phyloP scores from a whole-genome alignment of 2,329 filamentous ascomycete genomes.

The Nigrograna mackinnonii region DNA sequence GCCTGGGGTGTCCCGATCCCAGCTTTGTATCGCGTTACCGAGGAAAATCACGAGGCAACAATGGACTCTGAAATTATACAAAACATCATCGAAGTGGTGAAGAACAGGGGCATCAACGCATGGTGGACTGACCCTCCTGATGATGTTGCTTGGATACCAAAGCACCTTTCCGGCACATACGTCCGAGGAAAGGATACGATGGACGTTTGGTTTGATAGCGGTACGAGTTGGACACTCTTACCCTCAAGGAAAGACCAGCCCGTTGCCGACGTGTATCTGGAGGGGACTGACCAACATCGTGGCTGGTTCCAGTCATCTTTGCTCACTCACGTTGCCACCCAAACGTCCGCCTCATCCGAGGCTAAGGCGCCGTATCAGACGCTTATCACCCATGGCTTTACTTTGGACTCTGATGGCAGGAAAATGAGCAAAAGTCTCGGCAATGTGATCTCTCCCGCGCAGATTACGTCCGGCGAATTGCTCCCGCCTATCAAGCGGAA shows the following conservation, averaged over 20 bases:
- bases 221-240: conserved; percentile 78
- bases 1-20: conserved; percentile 98
- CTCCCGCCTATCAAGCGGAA: conserved; percentile 70
- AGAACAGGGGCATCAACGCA: conserved; percentile 79
- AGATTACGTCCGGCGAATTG: conserved; percentile 85
- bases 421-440: conserved; percentile 99
- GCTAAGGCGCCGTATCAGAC: conserved; percentile 75
- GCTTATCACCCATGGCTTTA: conserved; percentile 95
- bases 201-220: conserved; percentile 99
- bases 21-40: conserved; percentile 73
- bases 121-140: conserved; percentile 88
- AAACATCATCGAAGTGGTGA: conserved; percentile 81
- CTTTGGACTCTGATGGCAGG: conserved; percentile 83
- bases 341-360: conserved; percentile 30
- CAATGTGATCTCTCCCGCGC: conserved; percentile 77
- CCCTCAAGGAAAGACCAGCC: conserved; percentile 40
- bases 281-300: conserved; percentile 93
- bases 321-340: conserved; percentile 77
- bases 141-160: conserved; percentile 77
- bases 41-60: conserved; percentile 67
- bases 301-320: conserved; percentile 99
- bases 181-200: conserved; percentile 89
- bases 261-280: conserved; percentile 83
- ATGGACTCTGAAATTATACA: conserved; percentile 78
- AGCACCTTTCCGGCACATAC: conserved; percentile 64